A percentile compares a stretch with the other conserved stretches of the same genome.
phyloP scores from a whole-genome alignment of 495 filamentous ascomycete species.

The Podospora pseudocomata region DNA sequence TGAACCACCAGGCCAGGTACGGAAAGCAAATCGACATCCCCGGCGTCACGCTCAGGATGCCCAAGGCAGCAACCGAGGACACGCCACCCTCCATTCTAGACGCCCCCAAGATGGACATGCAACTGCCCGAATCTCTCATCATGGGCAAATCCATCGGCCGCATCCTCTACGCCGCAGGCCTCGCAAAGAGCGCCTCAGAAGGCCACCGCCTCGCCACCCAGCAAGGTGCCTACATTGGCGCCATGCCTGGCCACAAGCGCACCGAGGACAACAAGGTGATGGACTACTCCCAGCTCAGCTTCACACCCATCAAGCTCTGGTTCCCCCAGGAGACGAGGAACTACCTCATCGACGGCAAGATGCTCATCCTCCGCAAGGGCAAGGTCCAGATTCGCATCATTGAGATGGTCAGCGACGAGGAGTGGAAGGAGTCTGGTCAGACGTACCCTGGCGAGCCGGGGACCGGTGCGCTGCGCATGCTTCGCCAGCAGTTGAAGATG shows the following conservation, averaged over 20 bases:
- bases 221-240: conserved; percentile 64
- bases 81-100: conserved; percentile 46
- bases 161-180: conserved; percentile 63
- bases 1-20: conserved; percentile 58
- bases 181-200: conserved; percentile 61
- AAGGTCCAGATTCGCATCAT: conserved; percentile 79
- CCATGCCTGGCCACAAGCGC: conserved; percentile 44
- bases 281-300: conserved; percentile 54
- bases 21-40: conserved; percentile 19
- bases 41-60: background rate
- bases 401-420: conserved; percentile 66
- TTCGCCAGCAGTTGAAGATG: conserved; percentile 26
- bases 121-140: conserved; percentile 64
- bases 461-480: conserved; percentile 35
- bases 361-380: conserved; percentile 68
- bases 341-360: conserved; percentile 59
- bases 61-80: conserved; percentile 13
- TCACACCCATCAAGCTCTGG: conserved; percentile 59
- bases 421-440: conserved; percentile 49
- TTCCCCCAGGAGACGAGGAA: conserved; percentile 52
- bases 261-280: conserved; percentile 35
- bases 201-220: conserved; percentile 60
- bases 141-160: conserved; percentile 57
- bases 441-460: conserved; percentile 44
- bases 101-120: conserved; percentile 52